Evolutionary conservation across 2,329 filamentous ascomycete genomes (phyloP), one percentile per base, ranked within the genome.

Genomic region (Coniochaeta sp.): DNA sequence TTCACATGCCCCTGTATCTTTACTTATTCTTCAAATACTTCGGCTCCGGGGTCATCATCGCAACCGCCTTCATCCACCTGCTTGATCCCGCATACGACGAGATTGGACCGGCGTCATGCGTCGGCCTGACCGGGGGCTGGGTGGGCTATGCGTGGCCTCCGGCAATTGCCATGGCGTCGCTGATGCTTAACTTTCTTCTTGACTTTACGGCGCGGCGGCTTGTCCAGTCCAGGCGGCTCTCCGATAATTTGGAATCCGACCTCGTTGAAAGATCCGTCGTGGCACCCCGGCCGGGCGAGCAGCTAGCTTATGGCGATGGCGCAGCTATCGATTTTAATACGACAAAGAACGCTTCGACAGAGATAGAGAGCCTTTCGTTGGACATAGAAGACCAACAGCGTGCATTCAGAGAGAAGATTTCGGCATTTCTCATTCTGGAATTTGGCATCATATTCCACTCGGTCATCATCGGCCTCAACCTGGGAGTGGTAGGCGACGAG

Each of bases 391-490:
- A 44, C 12, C 24, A 3, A 17, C 28, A 73, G 26, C 65, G 63
- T 9, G 69, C 71, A 1, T 77, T 78, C 65, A 66, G 61, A 4
- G 63, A 77, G 61, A 77, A 80, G 64, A 77, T 80, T 28, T 74
- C 75, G 3, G 76, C 77, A 0, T 77, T 78, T 60, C 64, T 77
- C n/a, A 75, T 78, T n/a, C 83, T 91, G 70, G 89, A 92, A 72
- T 81, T 83, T 0, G 89, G 89, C 3, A 86, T 92, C 59, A 79
- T 91, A 55, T 92, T 92, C 74, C 89, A 91, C 73, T 90, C 87
- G 1, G 77, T 90, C 17, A 72, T 88, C 12, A 85, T 89, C 40
- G 84, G 85, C 24, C 71, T 89, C 38, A 87, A 85, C 0, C 77
- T 88, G 1, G 83, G 84, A 12, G 81, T 85, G 1, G 76, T 81